Base-by-base conservation (phyloP, 2,329 filamentous ascomycete genomes). In the Aureobasidium mangrovei region DNA sequence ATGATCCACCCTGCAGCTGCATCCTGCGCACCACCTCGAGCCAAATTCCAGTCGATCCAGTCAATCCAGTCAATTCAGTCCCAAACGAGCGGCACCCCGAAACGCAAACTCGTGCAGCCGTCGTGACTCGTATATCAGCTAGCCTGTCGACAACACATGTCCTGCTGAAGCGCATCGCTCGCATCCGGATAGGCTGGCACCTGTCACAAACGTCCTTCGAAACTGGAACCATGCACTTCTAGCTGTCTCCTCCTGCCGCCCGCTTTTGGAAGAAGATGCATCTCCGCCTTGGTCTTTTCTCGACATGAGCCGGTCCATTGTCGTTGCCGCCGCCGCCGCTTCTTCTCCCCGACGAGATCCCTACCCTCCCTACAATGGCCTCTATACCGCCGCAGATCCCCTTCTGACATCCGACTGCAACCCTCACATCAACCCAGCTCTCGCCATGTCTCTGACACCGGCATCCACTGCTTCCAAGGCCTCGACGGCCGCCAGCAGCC, bases 401-500 rank as follows among this genome's bases (percentile, higher is more conserved):
- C 12, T 41, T 42, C 26, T 48, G 31, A 54, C 41, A 8, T 44
- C 42, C 18, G 24, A 35, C 31, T 33, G 38, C 29, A 26, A 43
- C 8, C 26, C 36, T 0, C 24, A 48, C 29, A 9, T 42, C 43
- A 56, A 57, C 31, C 35, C 58, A 3, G 38, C 58, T 28, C 52
- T 57, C 27, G 38, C 56, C 41, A 61, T 64, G 59, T 60, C 61
- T 24, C 48, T 61, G 32, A 63, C 60, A 12, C 60, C 62, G 18
- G 58, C 62, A 18, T 61, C 62, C 26, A 56, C 58, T 46, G 56
- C 69, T 59, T 67, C 56, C 60, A 71, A 67, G 29, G 63, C 65
- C 54, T 66, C 70, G 32, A 62, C 63, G 28, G 58, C 56, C 41
- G 65, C 70, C 47, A 66, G 63, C 63, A 74, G 70, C 58, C 72